Percentiles rank a stretch among this genome's conserved stretches.
Conservation (phyloP, 2,329 filamentous ascomycete species). For the Ophiostoma quercus region DNA sequence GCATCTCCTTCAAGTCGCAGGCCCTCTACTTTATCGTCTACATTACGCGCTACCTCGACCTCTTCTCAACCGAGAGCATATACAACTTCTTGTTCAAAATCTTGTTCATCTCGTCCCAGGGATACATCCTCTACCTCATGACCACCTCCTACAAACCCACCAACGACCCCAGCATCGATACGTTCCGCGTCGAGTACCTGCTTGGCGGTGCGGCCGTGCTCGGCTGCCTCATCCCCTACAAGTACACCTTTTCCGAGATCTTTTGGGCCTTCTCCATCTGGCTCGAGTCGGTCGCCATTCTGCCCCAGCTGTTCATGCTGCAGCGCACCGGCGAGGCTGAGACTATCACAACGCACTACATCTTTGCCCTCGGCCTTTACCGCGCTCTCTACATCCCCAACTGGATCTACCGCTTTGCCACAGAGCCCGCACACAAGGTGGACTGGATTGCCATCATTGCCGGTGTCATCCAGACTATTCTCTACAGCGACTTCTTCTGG, state of each 20-base stretch:
- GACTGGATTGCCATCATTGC: constrained; percentile 86
- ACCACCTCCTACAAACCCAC: constrained; percentile 95
- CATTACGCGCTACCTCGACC: constrained; percentile 85
- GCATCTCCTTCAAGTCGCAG: constrained; percentile 98
- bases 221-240: constrained; percentile 77
- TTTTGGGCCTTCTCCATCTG: constrained; percentile 98
- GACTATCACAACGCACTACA: constrained; percentile 98
- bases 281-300: constrained; percentile 93
- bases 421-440: constrained; percentile 63
- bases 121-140: constrained; percentile 98
- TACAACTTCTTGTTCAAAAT: constrained; percentile 97
- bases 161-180: constrained; percentile 93
- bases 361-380: constrained; percentile 89
- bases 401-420: constrained; percentile 89
- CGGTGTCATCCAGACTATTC: constrained; percentile 83
- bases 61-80: constrained; percentile 75
- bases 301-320: constrained; percentile 96
- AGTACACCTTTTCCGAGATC: constrained; percentile 78
- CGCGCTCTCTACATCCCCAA: constrained; percentile 96
- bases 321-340: constrained; percentile 96
- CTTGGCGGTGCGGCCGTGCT: constrained; percentile 74
- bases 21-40: constrained; percentile 92
- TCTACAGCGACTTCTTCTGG: constrained; percentile 99
- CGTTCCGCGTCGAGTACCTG: constrained; percentile 94
- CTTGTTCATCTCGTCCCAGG: constrained; percentile 82